A percentile compares a stretch with the other conserved stretches of the same genome.
phyloP scores from a whole-genome alignment of 345 rosid genomes.

The Clausena lansium region DNA sequence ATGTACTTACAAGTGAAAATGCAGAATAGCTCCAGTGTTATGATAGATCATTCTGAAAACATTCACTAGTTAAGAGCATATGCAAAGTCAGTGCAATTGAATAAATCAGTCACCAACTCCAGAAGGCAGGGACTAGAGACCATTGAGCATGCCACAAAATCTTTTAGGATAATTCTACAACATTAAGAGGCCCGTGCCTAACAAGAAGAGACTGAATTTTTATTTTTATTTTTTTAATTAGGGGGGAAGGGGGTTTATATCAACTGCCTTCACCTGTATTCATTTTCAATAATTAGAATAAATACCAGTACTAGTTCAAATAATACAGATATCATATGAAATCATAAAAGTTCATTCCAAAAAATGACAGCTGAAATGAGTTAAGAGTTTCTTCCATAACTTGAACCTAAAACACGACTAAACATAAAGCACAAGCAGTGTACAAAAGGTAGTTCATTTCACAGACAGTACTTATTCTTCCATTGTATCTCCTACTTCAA shows the following conservation, averaged over 20 bases:
- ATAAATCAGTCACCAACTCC: background rate
- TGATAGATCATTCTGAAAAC: background rate
- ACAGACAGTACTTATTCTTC: slow-evolving; percentile 8
- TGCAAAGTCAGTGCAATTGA: background rate
- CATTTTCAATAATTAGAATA: background rate
- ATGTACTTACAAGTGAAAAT: background rate
- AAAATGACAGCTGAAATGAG: background rate
- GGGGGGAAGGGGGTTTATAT: no score
- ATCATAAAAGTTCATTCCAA: background rate
- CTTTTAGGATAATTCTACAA: background rate
- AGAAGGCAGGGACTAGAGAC: background rate
- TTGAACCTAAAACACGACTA: background rate
- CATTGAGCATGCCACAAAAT: background rate
- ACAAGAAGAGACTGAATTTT: background rate
- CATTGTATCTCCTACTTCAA: slow-evolving; percentile 20
- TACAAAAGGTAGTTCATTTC: background rate
- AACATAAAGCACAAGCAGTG: background rate
- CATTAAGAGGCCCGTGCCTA: background rate
- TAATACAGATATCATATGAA: background rate
- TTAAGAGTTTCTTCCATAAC: background rate
- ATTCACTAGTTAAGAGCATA: background rate
- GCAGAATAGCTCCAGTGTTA: background rate
- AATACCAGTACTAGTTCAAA: background rate
- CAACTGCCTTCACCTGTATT: background rate
- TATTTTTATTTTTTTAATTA: no score